phyloP scores from a whole-genome alignment of 2,329 filamentous ascomycete species.

The Podosphaera aphanis region DNA sequence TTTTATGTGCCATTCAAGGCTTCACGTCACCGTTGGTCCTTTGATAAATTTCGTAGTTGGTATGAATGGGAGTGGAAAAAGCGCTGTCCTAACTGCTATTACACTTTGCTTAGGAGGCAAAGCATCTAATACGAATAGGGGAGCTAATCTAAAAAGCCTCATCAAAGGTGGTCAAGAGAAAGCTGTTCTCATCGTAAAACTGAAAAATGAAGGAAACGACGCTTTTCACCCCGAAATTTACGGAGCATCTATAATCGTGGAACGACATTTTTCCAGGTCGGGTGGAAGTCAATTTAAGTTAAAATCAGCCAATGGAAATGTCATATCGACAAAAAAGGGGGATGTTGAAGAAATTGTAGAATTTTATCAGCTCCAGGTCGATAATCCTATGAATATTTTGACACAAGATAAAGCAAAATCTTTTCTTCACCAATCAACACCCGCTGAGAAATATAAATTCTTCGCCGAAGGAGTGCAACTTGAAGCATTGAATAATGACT shows the following conservation, averaged over 20 bases:
- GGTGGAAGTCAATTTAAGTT: constrained; percentile 70
- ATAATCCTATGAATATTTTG: constrained; percentile 87
- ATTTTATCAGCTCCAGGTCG: constrained; percentile 79
- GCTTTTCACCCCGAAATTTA: constrained; percentile 68
- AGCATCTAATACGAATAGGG: constrained; percentile 77
- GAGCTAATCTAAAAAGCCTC: constrained; percentile 67
- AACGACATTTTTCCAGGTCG: constrained; percentile 58
- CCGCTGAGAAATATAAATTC: constrained; percentile 80
- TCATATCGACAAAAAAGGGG: constrained; percentile 59
- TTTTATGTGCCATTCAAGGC: constrained; percentile 83
- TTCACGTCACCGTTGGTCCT: constrained; percentile 69
- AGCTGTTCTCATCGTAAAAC: constrained; percentile 53
- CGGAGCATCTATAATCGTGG: constrained; percentile 69
- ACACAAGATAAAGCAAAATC: constrained; percentile 89
- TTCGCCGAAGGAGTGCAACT: constrained; percentile 89
- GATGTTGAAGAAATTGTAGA: constrained; percentile 87
- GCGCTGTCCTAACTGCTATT: constrained; percentile 77
- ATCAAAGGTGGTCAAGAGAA: constrained; percentile 73
- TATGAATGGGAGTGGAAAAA: constrained; percentile 94
- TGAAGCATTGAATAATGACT: constrained; percentile 78
- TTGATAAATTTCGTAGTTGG: constrained; percentile 96
- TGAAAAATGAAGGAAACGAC: constrained; percentile 74
- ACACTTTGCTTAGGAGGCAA: constrained; percentile 90
- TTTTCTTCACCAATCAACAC: constrained; percentile 67
- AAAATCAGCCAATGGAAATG: constrained; percentile 44